Base-by-base conservation (phyloP, 2,329 filamentous ascomycete species). In the Cylindrodendrum hubeiense region DNA sequence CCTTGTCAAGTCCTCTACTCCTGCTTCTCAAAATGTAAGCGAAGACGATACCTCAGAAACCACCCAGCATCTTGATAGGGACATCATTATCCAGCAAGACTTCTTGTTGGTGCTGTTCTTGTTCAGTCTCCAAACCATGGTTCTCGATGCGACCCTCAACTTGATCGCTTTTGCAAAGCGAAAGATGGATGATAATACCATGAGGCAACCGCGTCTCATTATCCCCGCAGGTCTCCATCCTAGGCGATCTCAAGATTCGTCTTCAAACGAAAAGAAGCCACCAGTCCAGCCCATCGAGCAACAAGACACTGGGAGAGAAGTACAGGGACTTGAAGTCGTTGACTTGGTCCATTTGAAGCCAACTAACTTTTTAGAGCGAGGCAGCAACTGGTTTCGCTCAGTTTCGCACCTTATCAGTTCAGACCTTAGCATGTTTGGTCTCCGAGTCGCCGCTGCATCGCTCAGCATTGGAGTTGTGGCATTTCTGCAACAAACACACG, bases 301-400 rank as follows among this genome's bases (percentile, higher is more conserved):
- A 30, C 24, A 46, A 26, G 19, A 10, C 2, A 26, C 19, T 3
- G 30, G 19, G 7, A 41, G 24, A 41, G 44, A 55, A 24, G 54
- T 60, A 1, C 44, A 54, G 21, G 65, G 60, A 6, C 28, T 63
- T 5, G 46, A 54, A 28, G 60, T 67, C 10, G 52, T 67, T 26
- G 61, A 67, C 28, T 56, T 55, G 15, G 55, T 60, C 1, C 65
- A 67, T n/a, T 19, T 67, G n/a, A 60, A 60, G 21, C 65, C 65
- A 17, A 41, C 56, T n/a, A 67, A 60, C 33, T 33, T 41, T 15
- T 39, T 63, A 15, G 60, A 67, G n/a, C 56, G 55, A 41, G 33
- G 26, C 8, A 67, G 60, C 7, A 39, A 46, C 37, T 50, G 41
- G 19, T 60, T 67, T 17, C 65, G 60, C 12, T 46, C 37, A 3